phyloP scores from a whole-genome alignment of 2,329 filamentous ascomycete species.

The Fusarium concolor region DNA sequence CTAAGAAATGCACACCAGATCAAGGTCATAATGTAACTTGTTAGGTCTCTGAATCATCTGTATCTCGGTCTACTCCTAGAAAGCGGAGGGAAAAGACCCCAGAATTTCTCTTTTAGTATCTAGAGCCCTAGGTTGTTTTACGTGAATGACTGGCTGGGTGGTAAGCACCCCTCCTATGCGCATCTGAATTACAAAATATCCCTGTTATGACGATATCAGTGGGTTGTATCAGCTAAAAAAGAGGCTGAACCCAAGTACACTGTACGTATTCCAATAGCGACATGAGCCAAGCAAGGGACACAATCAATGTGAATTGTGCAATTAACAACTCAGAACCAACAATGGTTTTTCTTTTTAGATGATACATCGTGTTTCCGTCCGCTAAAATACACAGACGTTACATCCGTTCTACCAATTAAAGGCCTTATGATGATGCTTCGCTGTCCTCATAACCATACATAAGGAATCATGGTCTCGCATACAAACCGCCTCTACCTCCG shows the following conservation, averaged over 20 bases:
- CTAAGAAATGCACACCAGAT: slow-evolving; percentile 8
- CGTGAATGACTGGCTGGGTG: neutral
- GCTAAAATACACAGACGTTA: neutral
- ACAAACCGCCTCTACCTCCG: slow-evolving; percentile 52
- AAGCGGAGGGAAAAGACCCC: neutral
- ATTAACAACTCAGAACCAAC: slow-evolving; percentile 1
- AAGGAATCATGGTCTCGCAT: slow-evolving; percentile 48
- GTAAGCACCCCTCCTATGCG: neutral
- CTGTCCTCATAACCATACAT: slow-evolving; percentile 29
- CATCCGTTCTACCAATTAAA: neutral
- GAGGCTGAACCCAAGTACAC: slow-evolving; percentile 6
- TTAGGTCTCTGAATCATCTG: neutral
- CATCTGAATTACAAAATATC: neutral
- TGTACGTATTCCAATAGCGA: neutral
- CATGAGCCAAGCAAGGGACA: slow-evolving; percentile 26
- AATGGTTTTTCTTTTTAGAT: slow-evolving; percentile 9
- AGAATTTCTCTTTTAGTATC: neutral
- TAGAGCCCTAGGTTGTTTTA: neutral
- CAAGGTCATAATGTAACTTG: neutral
- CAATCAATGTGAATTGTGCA: neutral
- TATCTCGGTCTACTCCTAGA: neutral
- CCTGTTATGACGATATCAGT: slow-evolving; percentile 6
- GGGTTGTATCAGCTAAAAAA: neutral
- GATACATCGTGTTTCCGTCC: neutral
- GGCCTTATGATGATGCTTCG: slow-evolving; percentile 41